phyloP scores from a whole-genome alignment of 805 yeast genomes.

The Candida hispaniensis region DNA sequence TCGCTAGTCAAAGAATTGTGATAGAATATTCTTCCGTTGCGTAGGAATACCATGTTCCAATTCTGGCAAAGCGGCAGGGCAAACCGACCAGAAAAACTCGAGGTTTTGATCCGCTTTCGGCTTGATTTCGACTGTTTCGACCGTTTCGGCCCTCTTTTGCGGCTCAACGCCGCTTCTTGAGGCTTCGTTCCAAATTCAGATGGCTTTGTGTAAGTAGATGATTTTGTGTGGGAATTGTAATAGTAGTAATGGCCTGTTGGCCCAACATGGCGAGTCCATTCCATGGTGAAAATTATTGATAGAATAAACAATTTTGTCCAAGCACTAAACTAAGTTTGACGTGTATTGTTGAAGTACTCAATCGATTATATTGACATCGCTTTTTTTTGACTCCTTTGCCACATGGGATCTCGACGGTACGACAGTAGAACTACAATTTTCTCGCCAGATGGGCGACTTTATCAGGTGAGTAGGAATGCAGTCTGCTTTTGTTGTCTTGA shows the following conservation, averaged over 20 bases:
- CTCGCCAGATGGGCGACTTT: conserved; percentile 96
- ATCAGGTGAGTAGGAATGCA: conserved; percentile 47
- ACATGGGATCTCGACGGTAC: conserved; percentile 86
- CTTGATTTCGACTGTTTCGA: conserved; percentile 1
- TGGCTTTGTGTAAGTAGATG: conserved; percentile 34
- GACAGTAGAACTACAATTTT: conserved; percentile 97
- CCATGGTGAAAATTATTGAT: no score
- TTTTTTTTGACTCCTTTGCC: no score
- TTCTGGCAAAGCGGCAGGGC: conserved; percentile 20
- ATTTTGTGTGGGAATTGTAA: conserved; percentile 31
- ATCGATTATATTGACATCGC: no score
- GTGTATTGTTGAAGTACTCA: no score
- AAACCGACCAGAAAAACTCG: no score
- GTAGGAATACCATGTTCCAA: conserved; percentile 37
- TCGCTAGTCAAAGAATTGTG: conserved; percentile 26
- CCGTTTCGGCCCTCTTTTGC: neutral
- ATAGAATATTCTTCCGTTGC: conserved; percentile 36
- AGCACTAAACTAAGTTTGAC: no score
- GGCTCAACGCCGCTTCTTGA: conserved; percentile 9
- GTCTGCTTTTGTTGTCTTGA: neutral
- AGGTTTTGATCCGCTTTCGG: neutral
- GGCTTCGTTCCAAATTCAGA: no score
- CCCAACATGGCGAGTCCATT: no score
- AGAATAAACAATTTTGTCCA: no score
- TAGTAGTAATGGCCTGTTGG: conserved; percentile 33